A percentile compares a stretch with the other conserved stretches of the same genome.
These are phyloP conservation scores for Gracilariopsis chorda DNA, from an alignment of 23 red algal species.

Conservation along the genomic window DNA sequence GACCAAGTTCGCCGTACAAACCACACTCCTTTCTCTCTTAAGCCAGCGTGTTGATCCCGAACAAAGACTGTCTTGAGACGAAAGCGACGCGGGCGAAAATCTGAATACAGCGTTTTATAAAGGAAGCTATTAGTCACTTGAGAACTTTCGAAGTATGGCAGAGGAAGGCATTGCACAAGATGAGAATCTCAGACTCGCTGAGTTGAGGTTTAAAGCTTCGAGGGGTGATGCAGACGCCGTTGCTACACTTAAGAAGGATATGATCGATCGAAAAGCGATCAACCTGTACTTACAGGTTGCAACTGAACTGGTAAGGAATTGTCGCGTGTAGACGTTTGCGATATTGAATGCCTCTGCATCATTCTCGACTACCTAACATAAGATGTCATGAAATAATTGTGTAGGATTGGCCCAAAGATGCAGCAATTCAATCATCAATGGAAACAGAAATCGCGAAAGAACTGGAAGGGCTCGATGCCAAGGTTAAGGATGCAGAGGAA, in stretches of 20 bases:
- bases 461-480: conserved; percentile 58
- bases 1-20: too few relatives aligned
- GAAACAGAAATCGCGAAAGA: conserved; percentile 50
- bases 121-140: too few relatives aligned
- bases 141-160: conserved; percentile 12
- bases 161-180: conserved; percentile 70
- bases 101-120: too few relatives aligned
- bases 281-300: conserved; percentile 54
- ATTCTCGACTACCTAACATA: not conserved
- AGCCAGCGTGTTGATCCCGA: too few relatives aligned
- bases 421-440: conserved; percentile 14
- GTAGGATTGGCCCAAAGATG: conserved; percentile 77
- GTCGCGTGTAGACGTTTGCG: not conserved
- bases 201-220: conserved; percentile 59
- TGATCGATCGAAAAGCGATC: conserved; percentile 85
- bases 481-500: conserved; percentile 75
- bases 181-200: conserved; percentile 78
- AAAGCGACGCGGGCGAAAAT: too few relatives aligned
- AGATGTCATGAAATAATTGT: not conserved
- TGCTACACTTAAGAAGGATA: conserved; percentile 28
- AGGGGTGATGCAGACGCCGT: conserved; percentile 25
- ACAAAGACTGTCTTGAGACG: too few relatives aligned
- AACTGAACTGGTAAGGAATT: conserved; percentile 66
- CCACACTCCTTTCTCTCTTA: too few relatives aligned
- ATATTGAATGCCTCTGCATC: not conserved